Evolutionary conservation across 108 stramenopile genomes (phyloP).

Genomic region (Conticribra guillardii): DNA sequence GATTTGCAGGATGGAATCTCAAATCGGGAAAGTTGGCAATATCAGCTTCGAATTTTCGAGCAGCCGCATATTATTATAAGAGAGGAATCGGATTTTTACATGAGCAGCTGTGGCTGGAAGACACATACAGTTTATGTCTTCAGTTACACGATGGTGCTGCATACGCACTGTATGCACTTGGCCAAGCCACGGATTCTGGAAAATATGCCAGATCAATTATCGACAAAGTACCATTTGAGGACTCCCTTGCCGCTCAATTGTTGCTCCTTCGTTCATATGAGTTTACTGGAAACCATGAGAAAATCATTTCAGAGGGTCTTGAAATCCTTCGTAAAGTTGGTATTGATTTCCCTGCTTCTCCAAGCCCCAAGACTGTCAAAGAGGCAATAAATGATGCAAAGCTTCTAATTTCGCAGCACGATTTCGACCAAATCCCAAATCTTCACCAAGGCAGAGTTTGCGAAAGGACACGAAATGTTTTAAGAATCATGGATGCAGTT

Average conservation of each 20-base stretch:
- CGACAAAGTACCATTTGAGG: slow-evolving; percentile 4
- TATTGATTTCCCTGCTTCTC: neutral
- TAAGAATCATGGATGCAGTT: neutral
- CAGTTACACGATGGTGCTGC: slow-evolving; percentile 15
- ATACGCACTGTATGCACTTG: slow-evolving; percentile 5
- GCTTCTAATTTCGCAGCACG: slow-evolving; percentile 3
- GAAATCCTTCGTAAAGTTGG: neutral
- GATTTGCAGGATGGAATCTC: slow-evolving; percentile 13
- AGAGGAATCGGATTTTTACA: slow-evolving; percentile 7
- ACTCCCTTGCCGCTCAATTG: slow-evolving; percentile 4
- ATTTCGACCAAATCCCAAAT: neutral
- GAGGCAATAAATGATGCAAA: neutral
- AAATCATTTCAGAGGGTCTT: neutral
- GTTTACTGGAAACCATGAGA: neutral
- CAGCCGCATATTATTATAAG: slow-evolving; percentile 11
- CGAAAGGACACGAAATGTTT: neutral
- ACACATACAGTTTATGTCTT: slow-evolving; percentile 1
- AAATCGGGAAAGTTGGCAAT: neutral
- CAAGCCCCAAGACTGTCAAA: neutral
- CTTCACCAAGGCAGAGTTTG: neutral
- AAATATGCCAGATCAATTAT: slow-evolving; percentile 9
- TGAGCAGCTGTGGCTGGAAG: neutral
- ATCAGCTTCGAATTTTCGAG: neutral
- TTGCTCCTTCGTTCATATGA: neutral
- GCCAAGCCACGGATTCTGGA: neutral